Evolutionary conservation across 305 asterid species (phyloP).

Genomic region (Coffea humblotiana): DNA sequence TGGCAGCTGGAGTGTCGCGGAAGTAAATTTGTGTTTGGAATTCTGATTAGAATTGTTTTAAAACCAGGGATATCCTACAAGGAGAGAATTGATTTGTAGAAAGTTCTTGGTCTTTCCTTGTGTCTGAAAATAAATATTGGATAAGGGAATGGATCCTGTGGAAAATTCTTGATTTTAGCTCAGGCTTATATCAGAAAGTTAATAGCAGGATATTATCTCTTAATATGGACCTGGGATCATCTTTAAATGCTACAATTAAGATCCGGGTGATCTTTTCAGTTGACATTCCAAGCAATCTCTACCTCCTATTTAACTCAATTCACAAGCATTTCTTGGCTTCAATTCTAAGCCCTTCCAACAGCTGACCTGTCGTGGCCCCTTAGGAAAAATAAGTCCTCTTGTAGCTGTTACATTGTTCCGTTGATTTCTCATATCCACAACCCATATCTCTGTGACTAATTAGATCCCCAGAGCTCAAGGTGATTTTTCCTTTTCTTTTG

Average conservation of each 20-base stretch:
- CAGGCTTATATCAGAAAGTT: neutral
- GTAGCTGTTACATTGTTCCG: no score
- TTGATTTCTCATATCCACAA: neutral
- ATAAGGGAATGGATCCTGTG: neutral
- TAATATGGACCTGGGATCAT: neutral
- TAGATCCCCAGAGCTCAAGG: neutral
- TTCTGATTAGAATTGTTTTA: no score
- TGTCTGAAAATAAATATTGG: neutral
- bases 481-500: neutral
- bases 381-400: neutral
- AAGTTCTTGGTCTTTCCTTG: neutral
- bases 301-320: neutral
- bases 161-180: neutral
- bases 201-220: neutral
- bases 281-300: neutral
- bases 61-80: neutral
- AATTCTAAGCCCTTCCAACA: neutral
- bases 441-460: neutral
- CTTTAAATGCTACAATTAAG: neutral
- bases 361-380: neutral
- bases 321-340: neutral
- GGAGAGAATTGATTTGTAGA: neutral
- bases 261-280: neutral
- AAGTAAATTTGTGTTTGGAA: no score
- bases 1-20: no score